Conservation (phyloP, 441 rosid species). For the Viola pubescens region DNA sequence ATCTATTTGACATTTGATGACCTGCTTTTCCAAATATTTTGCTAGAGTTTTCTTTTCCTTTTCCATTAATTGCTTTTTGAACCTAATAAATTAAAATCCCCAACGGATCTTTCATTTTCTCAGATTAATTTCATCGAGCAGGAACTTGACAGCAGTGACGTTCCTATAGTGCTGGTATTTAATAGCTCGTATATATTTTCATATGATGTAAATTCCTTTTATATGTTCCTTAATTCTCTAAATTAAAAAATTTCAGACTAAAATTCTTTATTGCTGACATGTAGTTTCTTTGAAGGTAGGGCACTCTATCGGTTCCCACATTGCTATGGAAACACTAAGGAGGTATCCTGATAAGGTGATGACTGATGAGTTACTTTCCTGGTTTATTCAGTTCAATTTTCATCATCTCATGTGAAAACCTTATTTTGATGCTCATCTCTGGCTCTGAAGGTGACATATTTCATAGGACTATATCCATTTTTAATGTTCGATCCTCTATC, state of each 20-base stretch:
- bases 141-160: slow-evolving; percentile 39
- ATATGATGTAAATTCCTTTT: not conserved
- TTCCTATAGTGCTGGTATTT: slow-evolving; percentile 60
- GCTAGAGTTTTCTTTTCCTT: not conserved
- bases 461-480: slow-evolving; percentile 74
- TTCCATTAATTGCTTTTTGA: not conserved
- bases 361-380: not conserved
- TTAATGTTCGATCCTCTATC: slow-evolving; percentile 52
- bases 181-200: slow-evolving; percentile 7
- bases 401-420: no score
- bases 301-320: slow-evolving; percentile 77
- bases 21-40: not conserved
- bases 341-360: slow-evolving; percentile 56
- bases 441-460: slow-evolving; percentile 40
- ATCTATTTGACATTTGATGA: slow-evolving; percentile 1
- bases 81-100: slow-evolving; percentile 8
- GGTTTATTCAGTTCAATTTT: slow-evolving; percentile 6
- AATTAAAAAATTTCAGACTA: not conserved
- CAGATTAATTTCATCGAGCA: slow-evolving; percentile 63
- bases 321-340: slow-evolving; percentile 41
- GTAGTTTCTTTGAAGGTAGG: slow-evolving; percentile 50
- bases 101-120: slow-evolving; percentile 15
- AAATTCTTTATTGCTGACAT: slow-evolving; percentile 12
- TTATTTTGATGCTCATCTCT: slow-evolving; percentile 12
- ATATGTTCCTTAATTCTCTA: no score